These are phyloP conservation scores for Ascochyta koolunga DNA, from an alignment of 2,329 filamentous ascomycete species.

Conservation along the genomic window DNA sequence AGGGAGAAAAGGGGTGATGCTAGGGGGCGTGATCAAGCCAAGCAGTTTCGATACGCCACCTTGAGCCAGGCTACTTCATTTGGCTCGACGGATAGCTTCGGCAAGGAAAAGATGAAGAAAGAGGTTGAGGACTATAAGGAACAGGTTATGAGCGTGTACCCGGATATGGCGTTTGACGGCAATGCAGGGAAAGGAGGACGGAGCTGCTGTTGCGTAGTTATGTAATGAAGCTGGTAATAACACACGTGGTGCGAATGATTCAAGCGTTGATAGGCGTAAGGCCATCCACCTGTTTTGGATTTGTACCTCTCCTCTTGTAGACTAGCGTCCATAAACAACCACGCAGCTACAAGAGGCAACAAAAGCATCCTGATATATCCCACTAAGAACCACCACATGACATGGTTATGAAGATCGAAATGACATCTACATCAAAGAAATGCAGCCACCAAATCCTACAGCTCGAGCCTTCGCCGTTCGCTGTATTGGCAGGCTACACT, in stretches of 20 bases:
- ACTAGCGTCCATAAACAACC: no score
- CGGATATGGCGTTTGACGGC: constrained; percentile 30
- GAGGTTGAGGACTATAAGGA: constrained; percentile 29
- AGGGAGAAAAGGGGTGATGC: constrained; percentile 10
- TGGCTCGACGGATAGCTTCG: not conserved
- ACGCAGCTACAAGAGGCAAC: no score
- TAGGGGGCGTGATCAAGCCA: constrained; percentile 9
- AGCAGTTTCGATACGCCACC: not conserved
- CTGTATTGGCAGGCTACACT: constrained; percentile 43
- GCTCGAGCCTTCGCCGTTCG: constrained; percentile 43
- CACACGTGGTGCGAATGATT: no score
- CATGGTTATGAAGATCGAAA: no score
- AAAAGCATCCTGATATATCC: no score
- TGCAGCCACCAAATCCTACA: constrained; percentile 12
- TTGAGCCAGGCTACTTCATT: not conserved
- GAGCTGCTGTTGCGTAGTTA: constrained; percentile 23
- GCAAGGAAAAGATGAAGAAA: constrained; percentile 10
- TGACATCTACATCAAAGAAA: no score
- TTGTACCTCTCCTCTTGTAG: no score
- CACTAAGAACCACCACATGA: no score
- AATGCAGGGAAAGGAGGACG: constrained; percentile 9
- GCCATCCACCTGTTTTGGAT: no score
- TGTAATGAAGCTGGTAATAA: constrained; percentile 14
- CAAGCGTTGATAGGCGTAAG: no score
- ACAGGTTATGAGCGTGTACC: constrained; percentile 28